These are phyloP conservation scores for Calonectria pteridis DNA, from an alignment of 2,329 filamentous ascomycete species.

Conservation along the genomic window DNA sequence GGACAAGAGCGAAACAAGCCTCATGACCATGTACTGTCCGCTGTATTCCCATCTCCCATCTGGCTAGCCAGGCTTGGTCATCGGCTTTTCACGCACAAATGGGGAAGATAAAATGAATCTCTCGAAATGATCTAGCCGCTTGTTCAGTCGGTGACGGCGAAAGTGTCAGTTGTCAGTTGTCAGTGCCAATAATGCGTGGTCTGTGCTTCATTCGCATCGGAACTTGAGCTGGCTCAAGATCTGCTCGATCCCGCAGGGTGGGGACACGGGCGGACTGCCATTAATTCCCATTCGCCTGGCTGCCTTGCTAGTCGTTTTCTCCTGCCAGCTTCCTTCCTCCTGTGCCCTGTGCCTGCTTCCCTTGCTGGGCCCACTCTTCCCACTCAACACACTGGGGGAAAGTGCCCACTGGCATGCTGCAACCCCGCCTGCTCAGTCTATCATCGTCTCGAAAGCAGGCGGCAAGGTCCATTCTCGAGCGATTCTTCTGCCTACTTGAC, in stretches of 20 bases:
- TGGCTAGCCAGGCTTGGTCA: neutral
- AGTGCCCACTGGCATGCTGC: neutral
- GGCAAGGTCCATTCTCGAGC: conserved; percentile 3
- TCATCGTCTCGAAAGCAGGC: conserved; percentile 2
- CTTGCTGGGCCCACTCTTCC: neutral
- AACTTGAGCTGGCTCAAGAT: conserved; percentile 37
- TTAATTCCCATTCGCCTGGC: neutral
- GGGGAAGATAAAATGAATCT: neutral
- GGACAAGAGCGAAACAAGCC: conserved; percentile 10
- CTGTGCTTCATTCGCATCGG: conserved; percentile 37
- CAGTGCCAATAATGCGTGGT: conserved; percentile 24
- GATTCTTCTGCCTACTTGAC: conserved; percentile 14
- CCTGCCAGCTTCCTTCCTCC: neutral
- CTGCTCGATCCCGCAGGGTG: conserved; percentile 36
- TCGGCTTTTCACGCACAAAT: neutral
- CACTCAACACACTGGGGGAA: neutral
- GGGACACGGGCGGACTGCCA: neutral
- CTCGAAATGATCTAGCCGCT: neutral
- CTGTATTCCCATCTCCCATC: neutral
- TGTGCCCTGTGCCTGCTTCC: neutral
- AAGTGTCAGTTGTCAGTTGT: conserved; percentile 12
- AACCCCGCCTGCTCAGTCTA: neutral
- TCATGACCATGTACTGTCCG: neutral
- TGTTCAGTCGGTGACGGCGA: neutral
- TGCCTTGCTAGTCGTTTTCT: neutral